Evolutionary conservation across 345 rosid genomes (phyloP), one percentile per base, ranked within the genome.

Genomic region (Microcos paniculata): DNA sequence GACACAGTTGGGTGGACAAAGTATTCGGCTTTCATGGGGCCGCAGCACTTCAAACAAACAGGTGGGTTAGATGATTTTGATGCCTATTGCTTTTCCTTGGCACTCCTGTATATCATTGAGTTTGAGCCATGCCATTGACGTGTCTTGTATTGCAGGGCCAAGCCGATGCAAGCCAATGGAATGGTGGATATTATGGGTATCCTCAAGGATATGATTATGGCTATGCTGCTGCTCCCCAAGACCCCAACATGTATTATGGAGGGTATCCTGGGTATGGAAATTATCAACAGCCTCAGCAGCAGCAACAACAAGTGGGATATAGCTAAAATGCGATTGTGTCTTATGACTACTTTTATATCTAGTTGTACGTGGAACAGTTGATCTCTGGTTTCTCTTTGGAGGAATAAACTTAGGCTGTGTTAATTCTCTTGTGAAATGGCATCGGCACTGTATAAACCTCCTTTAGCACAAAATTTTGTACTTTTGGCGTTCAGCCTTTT

Each of bases 21-120:
- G 80, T 23, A 86, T 94, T 18, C 85, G 98, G 58, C 98, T 94
- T 62, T 92, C 98, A 30, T 94, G 98, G 98, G 98, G 98, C 51
- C 98, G 98, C 15, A 94, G 89, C 74, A 92, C 96, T 69, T 83
- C 93, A 30, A 85, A 83, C 88, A 94, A 92, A 77, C 98, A 92
- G 92, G 98, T 90, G 0, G 4, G 8, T 77, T 21, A 14, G 4
- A 21, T 6, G 4, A 6, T 14, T 61, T 68, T 18, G 12, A 23
- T 56, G 3, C 16, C 51, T 4, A 7, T 23, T 51, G 4, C 14
- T 75, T 24, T 15, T 24, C 8, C n/a, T 15, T n/a, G 53, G 4
- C 31, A 8, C 15, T 57, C 65, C 15, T 9, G 30, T 63, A 8
- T n/a, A 40, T 16, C 2, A 18, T 16, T 62, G 59, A 43, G 38